Base-by-base conservation (phyloP, 257 asterid species). In the Knoxia roxburghii region DNA sequence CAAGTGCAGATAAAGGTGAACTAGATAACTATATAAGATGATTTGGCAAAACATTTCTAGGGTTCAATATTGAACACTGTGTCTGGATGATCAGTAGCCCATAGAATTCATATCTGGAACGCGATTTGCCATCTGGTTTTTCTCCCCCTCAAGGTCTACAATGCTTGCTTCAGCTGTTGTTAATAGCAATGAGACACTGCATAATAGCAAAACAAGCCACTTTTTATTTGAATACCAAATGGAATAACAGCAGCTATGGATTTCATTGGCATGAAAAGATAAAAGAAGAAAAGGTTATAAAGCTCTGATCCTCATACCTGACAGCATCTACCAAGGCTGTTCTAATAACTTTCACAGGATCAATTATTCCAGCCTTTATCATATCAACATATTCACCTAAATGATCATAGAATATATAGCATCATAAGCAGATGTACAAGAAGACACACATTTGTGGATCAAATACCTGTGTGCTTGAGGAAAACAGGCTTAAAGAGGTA, bases 341-440 rank as follows among this genome's bases (percentile, higher is more conserved):
- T 81, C 95, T 77, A 76, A 87, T 82, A 49, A 87, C 95, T 73
- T 87, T 90, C 57, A 87, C 68, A 17, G 97, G 95, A 75, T 90
- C 97, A 32, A 90, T 76, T 32, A 90, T 90, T 73, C 97, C 97
- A 78, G 88, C 83, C 73, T 81, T 80, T 76, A 87, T 91, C 97
- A 90, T 87, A 86, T 90, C 78, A 24, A 80, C 85, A 23, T 85
- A 90, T 49, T 78, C 72, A 75, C 86, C 96, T 88, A 88, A 66
- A 73, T 62, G 1, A 73, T 23, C 40, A 48, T 7, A n/a, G 40
- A 39, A 51, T 13, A 32, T 40, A 41, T 37, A 49, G n/a, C 58
- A 50, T 3, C 21, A 40, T 67, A 26, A 37, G 21, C 7, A 24
- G 17, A 48, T 18, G 9, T 18, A n/a, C 11, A 61, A 64, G 50